Base-by-base conservation (phyloP, 352 stramenopile species). In the Pythium sukuiense region DNA sequence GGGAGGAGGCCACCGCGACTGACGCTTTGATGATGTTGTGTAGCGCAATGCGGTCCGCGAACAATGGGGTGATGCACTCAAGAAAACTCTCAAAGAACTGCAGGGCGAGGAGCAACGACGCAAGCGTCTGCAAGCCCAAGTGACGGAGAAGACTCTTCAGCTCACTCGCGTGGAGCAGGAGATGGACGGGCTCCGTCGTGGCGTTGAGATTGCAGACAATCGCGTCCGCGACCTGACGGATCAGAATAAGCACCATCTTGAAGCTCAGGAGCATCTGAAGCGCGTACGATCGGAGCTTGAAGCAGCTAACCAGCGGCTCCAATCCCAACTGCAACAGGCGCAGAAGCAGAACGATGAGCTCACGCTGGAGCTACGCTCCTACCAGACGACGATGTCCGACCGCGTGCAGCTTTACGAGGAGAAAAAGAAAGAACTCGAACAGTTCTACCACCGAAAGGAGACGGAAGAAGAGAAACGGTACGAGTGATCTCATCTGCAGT, bases 341-440 rank as follows among this genome's bases (percentile, higher is more conserved):
- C 77, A 83, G 24, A 87, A 85, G 63, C 48, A 71, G 46, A 88
- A 86, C 26, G 79, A 86, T 30, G 70, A 90, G 63, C 37, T 92
- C 20, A 74, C 78, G 55, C 48, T 89, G 30, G 79, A 90, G 20
- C 53, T 92, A n/a, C 83, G 83, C 20, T 67, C 77, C 1, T 72
- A 87, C 26, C 71, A 89, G 69, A 62, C 70, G 11, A 76, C 66
- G 0, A 65, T 88, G 66, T 63, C 75, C 6, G 76, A 88, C 27
- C 76, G 84, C 49, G 74, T 76, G 11, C 72, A 79, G 39, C 65
- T 80, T 9, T 90, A 86, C 60, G 76, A 89, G 35, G 78, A 90
- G 30, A 87, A 83, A 46, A 90, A 84, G 48, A 79, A 89, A 32
- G 81, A 90, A 27, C 61, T 91, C 26, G 69, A 88, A 67, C 59